phyloP scores from a whole-genome alignment of 2,329 filamentous ascomycete genomes.

The Arachnomyces sp. region DNA sequence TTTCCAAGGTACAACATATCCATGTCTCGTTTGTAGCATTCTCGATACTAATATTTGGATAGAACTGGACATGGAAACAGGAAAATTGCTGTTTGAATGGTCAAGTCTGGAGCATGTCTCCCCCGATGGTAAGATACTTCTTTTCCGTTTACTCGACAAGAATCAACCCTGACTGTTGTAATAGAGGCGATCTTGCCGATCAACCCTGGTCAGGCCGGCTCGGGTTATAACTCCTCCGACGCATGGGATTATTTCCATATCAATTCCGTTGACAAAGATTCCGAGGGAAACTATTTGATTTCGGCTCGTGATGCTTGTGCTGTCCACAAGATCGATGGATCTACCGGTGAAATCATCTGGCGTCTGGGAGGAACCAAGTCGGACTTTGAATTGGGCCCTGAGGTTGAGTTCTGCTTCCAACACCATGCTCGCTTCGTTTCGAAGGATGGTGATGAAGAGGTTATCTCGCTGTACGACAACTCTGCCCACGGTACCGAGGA shows the following conservation, averaged over 20 bases:
- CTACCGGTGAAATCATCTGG: slow-evolving; percentile 43
- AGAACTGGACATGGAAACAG: slow-evolving; percentile 45
- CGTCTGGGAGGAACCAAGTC: slow-evolving; percentile 39
- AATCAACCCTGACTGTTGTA: neutral
- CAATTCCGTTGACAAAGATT: slow-evolving; percentile 35
- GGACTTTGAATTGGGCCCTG: slow-evolving; percentile 34
- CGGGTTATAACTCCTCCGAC: slow-evolving; percentile 30
- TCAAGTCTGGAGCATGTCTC: slow-evolving; percentile 50
- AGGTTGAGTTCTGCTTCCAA: slow-evolving; percentile 45
- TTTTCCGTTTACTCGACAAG: slow-evolving; percentile 11
- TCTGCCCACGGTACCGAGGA: slow-evolving; percentile 42
- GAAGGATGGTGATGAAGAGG: slow-evolving; percentile 40
- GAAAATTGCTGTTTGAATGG: slow-evolving; percentile 54
- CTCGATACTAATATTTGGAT: neutral
- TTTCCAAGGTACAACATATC: slow-evolving; percentile 47
- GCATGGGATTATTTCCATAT: slow-evolving; percentile 35
- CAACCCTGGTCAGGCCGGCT: slow-evolving; percentile 38
- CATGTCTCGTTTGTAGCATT: neutral
- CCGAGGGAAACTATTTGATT: slow-evolving; percentile 40
- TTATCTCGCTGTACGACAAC: slow-evolving; percentile 51
- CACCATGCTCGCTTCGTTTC: slow-evolving; percentile 44
- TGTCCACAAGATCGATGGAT: slow-evolving; percentile 43
- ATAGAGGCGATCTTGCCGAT: slow-evolving; percentile 41
- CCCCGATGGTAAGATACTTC: slow-evolving; percentile 37
- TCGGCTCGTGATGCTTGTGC: slow-evolving; percentile 41